Base-by-base conservation (phyloP, 306 rosid genomes). In the Glycine soja region DNA sequence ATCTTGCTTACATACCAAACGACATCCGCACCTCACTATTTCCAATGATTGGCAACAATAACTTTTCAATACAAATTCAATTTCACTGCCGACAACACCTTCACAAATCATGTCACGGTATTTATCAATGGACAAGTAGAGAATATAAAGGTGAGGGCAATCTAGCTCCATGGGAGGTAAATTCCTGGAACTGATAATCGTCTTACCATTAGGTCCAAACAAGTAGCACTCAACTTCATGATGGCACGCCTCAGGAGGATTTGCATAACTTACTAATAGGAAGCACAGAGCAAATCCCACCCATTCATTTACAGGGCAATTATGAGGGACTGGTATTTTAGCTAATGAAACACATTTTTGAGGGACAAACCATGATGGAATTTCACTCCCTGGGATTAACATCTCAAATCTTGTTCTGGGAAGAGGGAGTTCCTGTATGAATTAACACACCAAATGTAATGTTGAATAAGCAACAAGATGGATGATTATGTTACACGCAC, bases 201-300 rank as follows among this genome's bases (percentile, higher is more conserved):
- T 0, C 81, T 84, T 79, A 47, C 83, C 81, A 0, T 13, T 38
- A 4, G 86, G 76, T 72, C 81, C 80, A 74, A 38, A 73, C 73
- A 84, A 56, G 77, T 66, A 79, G 34, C 80, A 78, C 0, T 45
- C 68, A 30, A 83, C 69, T 66, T 66, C 68, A 58, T 79, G 81
- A 65, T 0, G 34, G 4, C 59, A 47, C 19, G 0, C 7, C 63
- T 57, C 42, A 6, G 66, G 76, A 10, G 70, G 59, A 3, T 43
- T 14, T 4, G 30, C 47, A 77, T 36, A 56, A 85, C 52, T 71
- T 40, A 61, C 81, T 50, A 85, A 62, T 64, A 73, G 13, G 76
- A 81, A 81, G 68, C 86, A 85, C 84, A 81, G n/a, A 3, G 88
- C 84, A 72, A 73, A 67, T 78, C 81, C 84, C 30, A 82, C 81